Evolutionary conservation across 1,284 basidiomycete genomes (phyloP).

Genomic region (Trametes pubescens): DNA sequence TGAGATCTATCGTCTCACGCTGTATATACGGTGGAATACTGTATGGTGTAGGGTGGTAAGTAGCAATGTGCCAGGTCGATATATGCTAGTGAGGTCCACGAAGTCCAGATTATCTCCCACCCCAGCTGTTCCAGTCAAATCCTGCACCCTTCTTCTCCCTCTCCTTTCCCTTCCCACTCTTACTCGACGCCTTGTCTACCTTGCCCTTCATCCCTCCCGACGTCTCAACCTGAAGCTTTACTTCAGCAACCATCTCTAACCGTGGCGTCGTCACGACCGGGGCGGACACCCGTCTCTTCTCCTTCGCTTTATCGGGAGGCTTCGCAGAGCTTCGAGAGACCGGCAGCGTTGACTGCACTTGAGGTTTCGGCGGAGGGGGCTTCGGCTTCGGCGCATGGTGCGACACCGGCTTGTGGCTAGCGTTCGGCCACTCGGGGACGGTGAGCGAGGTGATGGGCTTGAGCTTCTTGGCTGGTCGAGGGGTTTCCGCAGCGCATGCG

Average conservation of each 20-base stretch:
- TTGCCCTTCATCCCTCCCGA: neutral
- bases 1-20: too few relatives aligned
- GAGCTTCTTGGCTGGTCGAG: constrained; percentile 27
- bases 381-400: constrained; percentile 18
- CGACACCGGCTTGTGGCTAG: constrained; percentile 21
- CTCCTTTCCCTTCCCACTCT: constrained; percentile 10
- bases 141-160: constrained; percentile 13
- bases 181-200: neutral
- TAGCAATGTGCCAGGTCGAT: neutral
- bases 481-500: neutral
- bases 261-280: constrained; percentile 8
- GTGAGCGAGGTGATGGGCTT: constrained; percentile 27
- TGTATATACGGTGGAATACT: neutral
- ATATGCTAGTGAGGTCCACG: neutral
- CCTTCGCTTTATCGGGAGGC: constrained; percentile 1
- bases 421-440: constrained; percentile 25
- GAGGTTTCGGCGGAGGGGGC: constrained; percentile 3
- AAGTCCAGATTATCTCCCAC: constrained; percentile 9
- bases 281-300: constrained; percentile 18
- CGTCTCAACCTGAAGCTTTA: neutral
- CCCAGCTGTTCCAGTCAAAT: constrained; percentile 36
- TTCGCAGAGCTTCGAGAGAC: neutral
- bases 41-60: neutral
- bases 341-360: constrained; percentile 24
- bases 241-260: neutral